Percentiles rank a stretch among this genome's conserved stretches.
Conservation (phyloP, 768 basidiomycete genomes). For the Leccinum olivaceopallidum region DNA sequence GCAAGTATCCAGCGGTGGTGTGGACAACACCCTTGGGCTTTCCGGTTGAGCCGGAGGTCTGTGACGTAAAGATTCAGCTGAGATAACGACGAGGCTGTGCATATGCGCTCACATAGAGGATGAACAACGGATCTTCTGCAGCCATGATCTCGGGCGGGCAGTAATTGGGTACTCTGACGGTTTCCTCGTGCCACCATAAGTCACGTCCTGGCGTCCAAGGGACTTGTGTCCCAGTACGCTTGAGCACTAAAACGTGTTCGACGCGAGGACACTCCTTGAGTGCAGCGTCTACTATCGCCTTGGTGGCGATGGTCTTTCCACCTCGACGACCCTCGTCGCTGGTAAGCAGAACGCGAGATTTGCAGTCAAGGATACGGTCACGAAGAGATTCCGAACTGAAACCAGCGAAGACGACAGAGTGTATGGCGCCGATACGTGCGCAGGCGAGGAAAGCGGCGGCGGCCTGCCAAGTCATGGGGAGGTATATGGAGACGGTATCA, state of each 20-base stretch:
- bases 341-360: slow-evolving; percentile 89
- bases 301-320: slow-evolving; percentile 93
- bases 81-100: not conserved
- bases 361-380: slow-evolving; percentile 89
- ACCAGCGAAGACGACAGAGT: slow-evolving; percentile 97
- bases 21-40: slow-evolving; percentile 98
- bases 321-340: slow-evolving; percentile 93
- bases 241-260: slow-evolving; percentile 88
- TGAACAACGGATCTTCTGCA: slow-evolving; percentile 96
- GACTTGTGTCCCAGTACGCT: slow-evolving; percentile 82
- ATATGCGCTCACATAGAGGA: slow-evolving; percentile 81
- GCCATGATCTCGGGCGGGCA: slow-evolving; percentile 88
- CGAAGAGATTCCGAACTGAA: slow-evolving; percentile 94
- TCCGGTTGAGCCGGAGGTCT: slow-evolving; percentile 94
- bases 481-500: slow-evolving; percentile 90
- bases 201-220: slow-evolving; percentile 84
- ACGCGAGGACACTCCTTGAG: slow-evolving; percentile 82
- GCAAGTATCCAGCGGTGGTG: slow-evolving; percentile 86
- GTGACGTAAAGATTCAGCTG: slow-evolving; percentile 10
- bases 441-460: slow-evolving; percentile 97
- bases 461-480: slow-evolving; percentile 95
- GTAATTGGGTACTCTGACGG: slow-evolving; percentile 78
- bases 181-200: slow-evolving; percentile 96
- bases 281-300: slow-evolving; percentile 91
- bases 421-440: slow-evolving; percentile 93